Conservation (phyloP, 2,329 filamentous ascomycete species). For the Lasiodiplodia sp. region DNA sequence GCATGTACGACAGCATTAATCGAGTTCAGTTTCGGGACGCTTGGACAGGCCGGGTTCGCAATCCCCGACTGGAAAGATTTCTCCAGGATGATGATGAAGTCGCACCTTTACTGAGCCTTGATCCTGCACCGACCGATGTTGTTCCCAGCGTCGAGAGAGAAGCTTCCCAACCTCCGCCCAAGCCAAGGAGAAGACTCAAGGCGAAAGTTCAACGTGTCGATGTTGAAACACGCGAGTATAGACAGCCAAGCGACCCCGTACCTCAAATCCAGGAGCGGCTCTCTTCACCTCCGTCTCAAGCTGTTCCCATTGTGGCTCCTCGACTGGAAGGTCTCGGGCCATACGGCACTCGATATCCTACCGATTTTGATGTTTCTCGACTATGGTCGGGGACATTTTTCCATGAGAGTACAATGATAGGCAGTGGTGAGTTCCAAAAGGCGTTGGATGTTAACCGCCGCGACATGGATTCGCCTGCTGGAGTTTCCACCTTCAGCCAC, state of each 20-base stretch:
- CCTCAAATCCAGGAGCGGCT: conserved; percentile 26
- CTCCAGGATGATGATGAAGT: conserved; percentile 42
- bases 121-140: background rate
- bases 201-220: conserved; percentile 55
- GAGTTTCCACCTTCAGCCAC: conserved; percentile 46
- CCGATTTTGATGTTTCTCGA: conserved; percentile 61
- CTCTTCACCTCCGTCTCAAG: background rate
- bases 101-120: conserved; percentile 30
- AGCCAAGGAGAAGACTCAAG: conserved; percentile 41
- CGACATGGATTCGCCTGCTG: conserved; percentile 54
- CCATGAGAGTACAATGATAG: conserved; percentile 63
- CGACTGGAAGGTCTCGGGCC: conserved; percentile 53
- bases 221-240: conserved; percentile 53
- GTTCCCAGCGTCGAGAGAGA: background rate
- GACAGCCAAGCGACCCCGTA: conserved; percentile 52
- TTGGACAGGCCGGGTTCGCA: conserved; percentile 31
- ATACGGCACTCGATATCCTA: conserved; percentile 59
- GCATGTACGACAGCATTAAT: conserved; percentile 34
- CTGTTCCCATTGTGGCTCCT: conserved; percentile 23
- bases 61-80: conserved; percentile 43
- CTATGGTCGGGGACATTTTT: conserved; percentile 62
- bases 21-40: conserved; percentile 28
- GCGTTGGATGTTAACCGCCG: conserved; percentile 51
- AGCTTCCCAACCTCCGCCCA: background rate
- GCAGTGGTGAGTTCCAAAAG: conserved; percentile 61